Evolutionary conservation across 2,329 filamentous ascomycete species (phyloP).

Genomic region (Arthrobotrys sphaeroides): DNA sequence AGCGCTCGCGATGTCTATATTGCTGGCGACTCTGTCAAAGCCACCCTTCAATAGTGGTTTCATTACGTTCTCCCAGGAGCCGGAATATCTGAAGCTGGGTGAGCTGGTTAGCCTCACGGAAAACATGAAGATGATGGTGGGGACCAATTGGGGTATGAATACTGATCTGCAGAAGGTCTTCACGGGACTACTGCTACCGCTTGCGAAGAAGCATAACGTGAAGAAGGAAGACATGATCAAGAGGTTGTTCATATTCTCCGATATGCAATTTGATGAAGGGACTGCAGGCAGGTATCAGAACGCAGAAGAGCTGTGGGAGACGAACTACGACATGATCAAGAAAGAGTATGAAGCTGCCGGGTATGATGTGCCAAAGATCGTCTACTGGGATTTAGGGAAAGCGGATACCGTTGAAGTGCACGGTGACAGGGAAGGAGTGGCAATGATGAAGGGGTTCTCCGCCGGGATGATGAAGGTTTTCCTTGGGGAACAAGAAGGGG

Average conservation of each 20-base stretch:
- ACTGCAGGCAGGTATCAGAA: neutral
- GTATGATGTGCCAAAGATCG: slow-evolving; percentile 69
- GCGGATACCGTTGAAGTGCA: slow-evolving; percentile 64
- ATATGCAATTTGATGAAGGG: slow-evolving; percentile 69
- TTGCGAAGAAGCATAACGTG: slow-evolving; percentile 66
- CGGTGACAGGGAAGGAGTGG: slow-evolving; percentile 69
- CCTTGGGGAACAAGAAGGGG: slow-evolving; percentile 61
- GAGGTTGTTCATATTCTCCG: slow-evolving; percentile 70
- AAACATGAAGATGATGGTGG: slow-evolving; percentile 61
- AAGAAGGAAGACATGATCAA: slow-evolving; percentile 70
- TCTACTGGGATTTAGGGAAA: slow-evolving; percentile 70
- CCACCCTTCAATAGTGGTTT: slow-evolving; percentile 68
- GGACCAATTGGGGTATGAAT: slow-evolving; percentile 61
- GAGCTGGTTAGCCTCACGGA: slow-evolving; percentile 61
- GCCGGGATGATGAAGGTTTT: slow-evolving; percentile 48
- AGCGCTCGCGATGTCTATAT: slow-evolving; percentile 68
- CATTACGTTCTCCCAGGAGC: slow-evolving; percentile 66
- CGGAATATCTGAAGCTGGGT: slow-evolving; percentile 63
- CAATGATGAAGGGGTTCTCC: slow-evolving; percentile 69
- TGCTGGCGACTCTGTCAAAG: slow-evolving; percentile 67
- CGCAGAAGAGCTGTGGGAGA: slow-evolving; percentile 59
- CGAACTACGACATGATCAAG: slow-evolving; percentile 66
- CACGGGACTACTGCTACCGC: slow-evolving; percentile 66
- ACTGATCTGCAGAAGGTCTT: slow-evolving; percentile 70
- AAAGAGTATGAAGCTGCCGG: slow-evolving; percentile 64